Percentiles rank a stretch among this genome's conserved stretches.
phyloP scores from a whole-genome alignment of 164 flowering plant species.

The Taxillus chinensis region DNA sequence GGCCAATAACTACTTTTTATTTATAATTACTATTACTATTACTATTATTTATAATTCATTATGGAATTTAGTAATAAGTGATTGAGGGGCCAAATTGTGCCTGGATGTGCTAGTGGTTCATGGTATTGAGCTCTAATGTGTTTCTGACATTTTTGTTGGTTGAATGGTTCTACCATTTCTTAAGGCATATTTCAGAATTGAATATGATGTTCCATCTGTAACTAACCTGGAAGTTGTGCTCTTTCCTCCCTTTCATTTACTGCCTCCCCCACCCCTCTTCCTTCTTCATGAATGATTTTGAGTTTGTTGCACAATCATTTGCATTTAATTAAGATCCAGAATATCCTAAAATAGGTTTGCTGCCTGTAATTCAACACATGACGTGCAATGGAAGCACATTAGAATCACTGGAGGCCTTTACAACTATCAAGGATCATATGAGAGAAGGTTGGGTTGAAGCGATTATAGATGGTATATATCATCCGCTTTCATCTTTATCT shows the following conservation, averaged over 20 bases:
- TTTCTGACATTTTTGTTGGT: too few species aligned
- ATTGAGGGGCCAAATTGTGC: too few species aligned
- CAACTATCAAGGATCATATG: slow-evolving; percentile 19
- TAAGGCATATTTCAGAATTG: too few species aligned
- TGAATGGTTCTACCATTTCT: too few species aligned
- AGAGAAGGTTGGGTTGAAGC: slow-evolving; percentile 53
- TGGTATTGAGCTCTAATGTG: too few species aligned
- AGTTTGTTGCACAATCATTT: slow-evolving; percentile 3
- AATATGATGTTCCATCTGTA: too few species aligned
- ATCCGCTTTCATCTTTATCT: neutral
- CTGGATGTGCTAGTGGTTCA: too few species aligned
- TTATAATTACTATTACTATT: too few species aligned
- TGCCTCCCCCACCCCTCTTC: slow-evolving; percentile 1
- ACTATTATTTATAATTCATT: too few species aligned
- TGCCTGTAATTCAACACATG: slow-evolving; percentile 62
- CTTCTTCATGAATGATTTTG: neutral
- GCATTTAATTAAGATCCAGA: neutral
- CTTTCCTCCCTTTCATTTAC: neutral
- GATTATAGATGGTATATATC: slow-evolving; percentile 44
- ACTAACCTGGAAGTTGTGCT: neutral
- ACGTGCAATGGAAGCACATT: slow-evolving; percentile 39
- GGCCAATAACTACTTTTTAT: too few species aligned
- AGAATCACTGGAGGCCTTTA: slow-evolving; percentile 31
- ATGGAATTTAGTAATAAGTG: too few species aligned
- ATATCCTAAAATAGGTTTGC: slow-evolving; percentile 40